Percentiles rank a stretch among this genome's conserved stretches.
Evolutionary conservation across 2,329 filamentous ascomycete species (phyloP).

Genomic region (Dendryphion nanum): DNA sequence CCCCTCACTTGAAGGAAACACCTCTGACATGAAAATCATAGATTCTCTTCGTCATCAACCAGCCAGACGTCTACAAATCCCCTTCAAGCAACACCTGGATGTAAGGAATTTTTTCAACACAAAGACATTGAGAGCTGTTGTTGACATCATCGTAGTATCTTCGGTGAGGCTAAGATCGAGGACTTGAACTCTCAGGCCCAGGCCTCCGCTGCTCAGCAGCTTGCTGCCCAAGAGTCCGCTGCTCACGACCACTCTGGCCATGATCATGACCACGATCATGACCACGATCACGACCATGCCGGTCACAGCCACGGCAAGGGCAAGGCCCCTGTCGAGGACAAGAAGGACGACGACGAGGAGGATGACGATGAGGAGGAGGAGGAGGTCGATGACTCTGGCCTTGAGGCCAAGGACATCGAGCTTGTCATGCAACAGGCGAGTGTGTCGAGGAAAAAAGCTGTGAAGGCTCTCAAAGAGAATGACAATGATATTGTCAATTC

Average conservation of each 20-base stretch:
- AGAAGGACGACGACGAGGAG: constrained; percentile 59
- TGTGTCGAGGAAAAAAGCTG: constrained; percentile 95
- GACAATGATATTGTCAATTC: constrained; percentile 99
- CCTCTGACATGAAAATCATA: constrained; percentile 37
- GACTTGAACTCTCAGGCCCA: constrained; percentile 98
- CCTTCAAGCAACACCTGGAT: constrained; percentile 99
- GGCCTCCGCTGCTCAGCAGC: constrained; percentile 91
- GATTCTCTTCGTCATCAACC: constrained; percentile 99
- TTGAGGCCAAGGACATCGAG: constrained; percentile 99
- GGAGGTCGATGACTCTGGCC: constrained; percentile 89
- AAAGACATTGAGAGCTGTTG: constrained; percentile 4
- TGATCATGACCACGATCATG: constrained; percentile 68
- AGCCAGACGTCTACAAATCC: constrained; percentile 99
- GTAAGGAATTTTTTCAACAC: constrained; percentile 57
- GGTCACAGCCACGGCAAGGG: constrained; percentile 66
- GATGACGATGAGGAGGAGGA: constrained; percentile 91
- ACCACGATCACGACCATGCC: constrained; percentile 72
- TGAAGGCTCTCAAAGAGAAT: constrained; percentile 98
- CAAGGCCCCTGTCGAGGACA: constrained; percentile 59
- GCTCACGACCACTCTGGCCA: constrained; percentile 70
- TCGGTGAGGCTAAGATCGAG: constrained; percentile 99
- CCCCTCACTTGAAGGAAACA: background rate
- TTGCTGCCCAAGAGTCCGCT: constrained; percentile 69
- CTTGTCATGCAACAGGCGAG: constrained; percentile 97
- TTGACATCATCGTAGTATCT: constrained; percentile 66